Base-by-base conservation (phyloP, 163 green algal genomes). In the Trebouxiophyceae sp. region DNA sequence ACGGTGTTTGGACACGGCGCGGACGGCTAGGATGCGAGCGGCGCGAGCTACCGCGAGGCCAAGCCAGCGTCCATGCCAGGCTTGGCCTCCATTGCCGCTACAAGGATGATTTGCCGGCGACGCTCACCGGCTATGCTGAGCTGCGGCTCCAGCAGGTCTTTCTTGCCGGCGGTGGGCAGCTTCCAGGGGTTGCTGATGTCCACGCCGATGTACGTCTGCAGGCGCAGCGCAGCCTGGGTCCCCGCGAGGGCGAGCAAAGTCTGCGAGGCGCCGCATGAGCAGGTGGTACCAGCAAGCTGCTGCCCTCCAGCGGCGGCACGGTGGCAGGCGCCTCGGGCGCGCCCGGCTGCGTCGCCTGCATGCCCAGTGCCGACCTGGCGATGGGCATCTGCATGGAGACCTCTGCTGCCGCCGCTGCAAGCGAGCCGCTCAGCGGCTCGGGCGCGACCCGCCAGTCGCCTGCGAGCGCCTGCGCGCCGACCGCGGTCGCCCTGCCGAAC, bases 401-500 rank as follows among this genome's bases (percentile, higher is more conserved):
- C 22, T 28, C 23, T 29, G 23, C n/a, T 7, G n/a, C 22, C 12
- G 24, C n/a, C 8, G 54, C 24, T 7, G n/a, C 54, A 28, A 59
- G 54, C n/a, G 54, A 33, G 24, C 54, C 54, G 54, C n/a, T 29
- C 24, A 33, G n/a, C 24, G 22, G n/a, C 30, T 62, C 56, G 19
- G 27, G 7, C 22, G n/a, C 30, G 7, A 85, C 66, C 20, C 19
- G 45, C 78, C 77, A 86, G 62, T 86, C 76, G 27, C 68, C 70
- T 19, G 55, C 8, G 54, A 63, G 66, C 4, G 73, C 23, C 1
- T 67, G 56, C 6, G 73, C 72, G 24, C 73, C 69, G 29, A 68
- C n/a, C 19, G 46, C 46, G 5, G 62, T 16, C 12, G 47, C 30
- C 16, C 67, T 56, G 29, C 57, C 44, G 55, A 80, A 82, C 19